phyloP scores from a whole-genome alignment of 305 asterid species.

The Fraxinus nigra region DNA sequence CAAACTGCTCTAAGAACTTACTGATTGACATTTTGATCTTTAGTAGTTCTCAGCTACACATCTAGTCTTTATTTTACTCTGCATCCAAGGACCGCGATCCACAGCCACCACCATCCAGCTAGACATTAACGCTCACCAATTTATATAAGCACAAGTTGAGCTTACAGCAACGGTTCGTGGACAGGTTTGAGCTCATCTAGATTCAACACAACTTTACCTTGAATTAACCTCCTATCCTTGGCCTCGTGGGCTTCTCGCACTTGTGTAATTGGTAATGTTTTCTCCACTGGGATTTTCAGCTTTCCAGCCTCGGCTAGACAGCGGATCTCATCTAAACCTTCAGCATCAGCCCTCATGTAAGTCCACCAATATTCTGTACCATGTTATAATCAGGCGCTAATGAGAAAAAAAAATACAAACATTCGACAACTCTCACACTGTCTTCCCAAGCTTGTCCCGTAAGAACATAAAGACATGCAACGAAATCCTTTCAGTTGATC shows the following conservation, averaged over 20 bases:
- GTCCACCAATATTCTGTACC: slow-evolving; percentile 83
- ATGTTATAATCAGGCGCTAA: slow-evolving; percentile 8
- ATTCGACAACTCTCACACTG: neutral
- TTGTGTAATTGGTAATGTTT: slow-evolving; percentile 59
- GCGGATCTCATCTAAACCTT: slow-evolving; percentile 77
- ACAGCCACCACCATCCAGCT: neutral
- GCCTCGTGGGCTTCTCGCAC: slow-evolving; percentile 82
- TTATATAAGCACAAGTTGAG: neutral
- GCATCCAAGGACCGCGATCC: neutral
- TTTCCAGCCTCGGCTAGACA: slow-evolving; percentile 64
- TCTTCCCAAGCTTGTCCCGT: neutral
- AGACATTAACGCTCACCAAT: neutral
- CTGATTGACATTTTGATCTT: slow-evolving; percentile 1
- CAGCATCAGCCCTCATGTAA: slow-evolving; percentile 90
- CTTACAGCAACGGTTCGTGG: neutral
- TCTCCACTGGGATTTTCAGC: slow-evolving; percentile 75
- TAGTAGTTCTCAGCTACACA: neutral
- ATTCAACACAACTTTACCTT: slow-evolving; percentile 86
- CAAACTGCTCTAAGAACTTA: slow-evolving; percentile 11
- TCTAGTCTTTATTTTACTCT: neutral
- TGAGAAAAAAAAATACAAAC: neutral
- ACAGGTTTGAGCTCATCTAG: slow-evolving; percentile 36
- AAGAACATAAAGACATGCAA: neutral
- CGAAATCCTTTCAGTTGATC: neutral
- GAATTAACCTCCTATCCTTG: slow-evolving; percentile 62